Evolutionary conservation across 441 rosid species (phyloP).

Genomic region (Aleurites moluccanus): DNA sequence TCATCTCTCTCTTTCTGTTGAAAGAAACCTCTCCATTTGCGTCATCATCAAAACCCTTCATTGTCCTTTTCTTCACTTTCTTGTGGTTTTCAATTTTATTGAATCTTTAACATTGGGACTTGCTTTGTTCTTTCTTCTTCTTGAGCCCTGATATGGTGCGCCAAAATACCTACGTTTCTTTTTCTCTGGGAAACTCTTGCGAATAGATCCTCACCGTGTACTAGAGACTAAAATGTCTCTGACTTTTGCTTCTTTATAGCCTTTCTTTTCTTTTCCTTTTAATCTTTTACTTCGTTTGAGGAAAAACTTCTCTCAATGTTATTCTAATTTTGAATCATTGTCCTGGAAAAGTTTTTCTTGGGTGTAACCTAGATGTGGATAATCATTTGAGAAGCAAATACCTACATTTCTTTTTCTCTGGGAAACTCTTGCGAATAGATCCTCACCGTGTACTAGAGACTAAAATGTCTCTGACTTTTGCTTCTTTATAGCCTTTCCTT

Average conservation of each 20-base stretch:
- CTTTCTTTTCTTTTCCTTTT: conserved; percentile 10
- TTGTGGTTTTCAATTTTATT: neutral
- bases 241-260: conserved; percentile 23
- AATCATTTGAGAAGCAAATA: conserved; percentile 6
- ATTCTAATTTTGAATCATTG: conserved; percentile 17
- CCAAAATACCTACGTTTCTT: conserved; percentile 14
- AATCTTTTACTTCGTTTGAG: neutral
- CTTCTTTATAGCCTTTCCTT: conserved; percentile 25
- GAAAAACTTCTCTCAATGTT: conserved; percentile 9
- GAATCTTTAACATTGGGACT: neutral
- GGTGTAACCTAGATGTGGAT: conserved; percentile 2
- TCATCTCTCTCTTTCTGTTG: conserved; percentile 3
- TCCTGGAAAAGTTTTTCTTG: conserved; percentile 3
- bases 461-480: conserved; percentile 20
- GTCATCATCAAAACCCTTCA: conserved; percentile 24
- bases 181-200: neutral
- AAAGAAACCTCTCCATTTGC: conserved; percentile 21
- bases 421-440: neutral
- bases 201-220: conserved; percentile 3
- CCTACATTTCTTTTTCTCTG: conserved; percentile 11
- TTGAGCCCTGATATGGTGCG: conserved; percentile 35
- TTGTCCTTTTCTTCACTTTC: conserved; percentile 8
- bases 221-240: conserved; percentile 14
- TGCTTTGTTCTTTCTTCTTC: conserved; percentile 16
- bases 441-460: conserved; percentile 9